Base-by-base conservation (phyloP, 2,329 filamentous ascomycete species). In the Trichoderma asperellum region DNA sequence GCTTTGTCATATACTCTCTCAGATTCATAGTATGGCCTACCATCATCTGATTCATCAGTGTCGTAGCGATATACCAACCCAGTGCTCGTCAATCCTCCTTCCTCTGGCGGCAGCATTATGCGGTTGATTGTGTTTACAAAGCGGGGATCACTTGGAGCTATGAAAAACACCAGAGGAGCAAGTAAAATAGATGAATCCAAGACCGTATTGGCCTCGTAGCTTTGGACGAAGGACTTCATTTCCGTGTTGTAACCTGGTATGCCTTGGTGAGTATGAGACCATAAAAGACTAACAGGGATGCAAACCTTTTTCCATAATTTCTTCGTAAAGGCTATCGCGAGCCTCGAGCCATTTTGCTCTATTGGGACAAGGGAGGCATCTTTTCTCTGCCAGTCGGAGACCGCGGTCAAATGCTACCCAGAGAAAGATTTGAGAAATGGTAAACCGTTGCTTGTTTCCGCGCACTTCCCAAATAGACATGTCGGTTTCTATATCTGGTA, bases 401-500 rank as follows among this genome's bases (percentile, higher is more conserved):
- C 89, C 91, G 5, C 91, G 88, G 76, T 94, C 92, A 71, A 94
- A 88, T 21, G 91, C 91, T 4, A 94, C 92, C 92, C 91, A 94
- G 27, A 94, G 84, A 89, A 94, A 92, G 72, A 94, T 85, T 76
- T 94, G 92, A n/a, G 89, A 92, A 79, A 94, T 94, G 16, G 90
- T 88, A 73, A 93, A 94, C 75, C 93, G 88, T 78, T 93, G 91
- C 76, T 91, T 91, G 74, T 89, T 82, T 72, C 91, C 91, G 53
- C 91, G 87, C 6, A 93, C 91, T 77, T 94, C 92, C 92, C 91
- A 94, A 74, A 94, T 94, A 2, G 90, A 93, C 91, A 93, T 93
- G 75, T 94, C 91, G 14, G 88, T 88, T 55, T 89, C 84, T 86
- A 58, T n/a, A 40, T 21, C 14, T 5, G 37, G 59, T 77, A 69